These are phyloP conservation scores for Hymenoscyphus occultus DNA, from an alignment of 2,329 filamentous ascomycete species.

Conservation along the genomic window DNA sequence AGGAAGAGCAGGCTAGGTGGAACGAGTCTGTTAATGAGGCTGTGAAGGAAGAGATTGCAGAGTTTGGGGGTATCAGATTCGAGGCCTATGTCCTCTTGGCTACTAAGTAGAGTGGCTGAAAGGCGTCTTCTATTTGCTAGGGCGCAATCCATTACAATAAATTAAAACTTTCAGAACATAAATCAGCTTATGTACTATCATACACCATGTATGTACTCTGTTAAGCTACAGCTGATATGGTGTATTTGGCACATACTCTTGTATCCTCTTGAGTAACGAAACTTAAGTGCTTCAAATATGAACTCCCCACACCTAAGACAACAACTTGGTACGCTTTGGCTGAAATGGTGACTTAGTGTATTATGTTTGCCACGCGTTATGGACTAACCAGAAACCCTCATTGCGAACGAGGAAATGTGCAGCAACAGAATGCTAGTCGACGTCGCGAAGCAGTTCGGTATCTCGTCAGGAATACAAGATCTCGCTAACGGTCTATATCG, in stretches of 20 bases:
- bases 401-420: too few relatives aligned
- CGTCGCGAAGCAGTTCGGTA: too few relatives aligned
- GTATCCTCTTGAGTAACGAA: too few relatives aligned
- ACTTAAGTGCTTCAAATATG: too few relatives aligned
- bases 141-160: background rate
- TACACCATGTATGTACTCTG: background rate
- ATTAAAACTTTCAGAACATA: background rate
- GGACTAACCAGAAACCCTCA: too few relatives aligned
- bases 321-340: too few relatives aligned
- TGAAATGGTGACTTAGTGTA: too few relatives aligned
- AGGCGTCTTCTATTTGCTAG: background rate
- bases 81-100: slow-evolving; percentile 8
- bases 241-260: background rate
- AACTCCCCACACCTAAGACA: too few relatives aligned
- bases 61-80: slow-evolving; percentile 9
- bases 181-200: background rate
- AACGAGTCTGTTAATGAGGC: background rate
- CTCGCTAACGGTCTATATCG: too few relatives aligned
- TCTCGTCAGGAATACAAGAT: too few relatives aligned
- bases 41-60: slow-evolving; percentile 9
- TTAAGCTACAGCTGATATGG: background rate
- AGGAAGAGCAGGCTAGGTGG: slow-evolving; percentile 2
- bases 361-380: too few relatives aligned
- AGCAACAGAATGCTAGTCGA: too few relatives aligned
- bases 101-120: background rate